A percentile compares a stretch with the other conserved stretches of the same genome.
These are phyloP conservation scores for Schizosaccharomyces octosporus DNA, from an alignment of 805 yeast species.

Conservation along the genomic window DNA sequence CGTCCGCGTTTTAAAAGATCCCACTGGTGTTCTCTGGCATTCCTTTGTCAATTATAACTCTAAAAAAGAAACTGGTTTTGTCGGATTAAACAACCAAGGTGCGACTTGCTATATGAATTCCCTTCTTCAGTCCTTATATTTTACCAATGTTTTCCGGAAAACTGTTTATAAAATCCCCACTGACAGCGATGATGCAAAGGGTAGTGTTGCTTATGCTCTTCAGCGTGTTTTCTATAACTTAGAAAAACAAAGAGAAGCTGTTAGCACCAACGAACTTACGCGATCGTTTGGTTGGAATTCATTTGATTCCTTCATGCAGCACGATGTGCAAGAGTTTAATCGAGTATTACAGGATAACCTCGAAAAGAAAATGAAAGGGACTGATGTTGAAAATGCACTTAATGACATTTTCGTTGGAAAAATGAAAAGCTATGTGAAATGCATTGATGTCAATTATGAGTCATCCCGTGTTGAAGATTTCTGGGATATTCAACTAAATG, in stretches of 20 bases:
- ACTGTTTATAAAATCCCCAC: constrained; percentile 83
- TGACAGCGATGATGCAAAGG: constrained; percentile 24
- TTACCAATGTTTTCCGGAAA: constrained; percentile 58
- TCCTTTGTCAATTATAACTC: constrained; percentile 59
- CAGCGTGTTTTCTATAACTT: constrained; percentile 71
- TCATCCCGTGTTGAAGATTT: constrained; percentile 78
- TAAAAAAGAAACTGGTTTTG: constrained; percentile 65
- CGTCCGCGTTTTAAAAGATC: constrained; percentile 56
- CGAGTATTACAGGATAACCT: constrained; percentile 85
- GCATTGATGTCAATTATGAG: constrained; percentile 81
- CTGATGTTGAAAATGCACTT: constrained; percentile 48
- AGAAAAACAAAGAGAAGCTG: constrained; percentile 46
- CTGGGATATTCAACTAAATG: constrained; percentile 95
- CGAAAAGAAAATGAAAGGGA: constrained; percentile 76
- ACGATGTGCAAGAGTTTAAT: constrained; percentile 90
- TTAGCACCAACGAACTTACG: constrained; percentile 69
- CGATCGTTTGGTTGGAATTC: constrained; percentile 93
- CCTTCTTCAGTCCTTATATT: constrained; percentile 66
- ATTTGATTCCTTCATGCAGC: constrained; percentile 87
- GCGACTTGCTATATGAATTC: constrained; percentile 95
- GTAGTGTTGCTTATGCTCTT: constrained; percentile 56
- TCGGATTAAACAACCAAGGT: constrained; percentile 87
- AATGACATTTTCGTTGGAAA: constrained; percentile 80
- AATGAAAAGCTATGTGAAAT: constrained; percentile 83
- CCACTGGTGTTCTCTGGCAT: constrained; percentile 89